Percentiles rank a stretch among this genome's conserved stretches.
These are phyloP conservation scores for Paralagenidium karlingii DNA, from an alignment of 352 stramenopile genomes.

Conservation along the genomic window DNA sequence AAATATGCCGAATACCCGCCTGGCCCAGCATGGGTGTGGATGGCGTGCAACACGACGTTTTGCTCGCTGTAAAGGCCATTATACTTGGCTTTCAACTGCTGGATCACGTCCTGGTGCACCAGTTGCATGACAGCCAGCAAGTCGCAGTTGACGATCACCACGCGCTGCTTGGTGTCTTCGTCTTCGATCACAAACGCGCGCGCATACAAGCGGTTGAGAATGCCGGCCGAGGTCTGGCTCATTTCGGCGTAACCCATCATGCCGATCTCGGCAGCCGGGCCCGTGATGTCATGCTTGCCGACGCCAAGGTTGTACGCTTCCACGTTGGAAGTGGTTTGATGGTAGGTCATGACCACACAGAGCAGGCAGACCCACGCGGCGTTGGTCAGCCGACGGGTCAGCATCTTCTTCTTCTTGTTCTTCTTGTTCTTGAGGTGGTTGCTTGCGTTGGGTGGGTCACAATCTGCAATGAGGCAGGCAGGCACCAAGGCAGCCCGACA, in stretches of 20 bases:
- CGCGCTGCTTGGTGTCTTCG: constrained; percentile 11
- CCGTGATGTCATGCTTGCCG: constrained; percentile 50
- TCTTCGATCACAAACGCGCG: constrained; percentile 51
- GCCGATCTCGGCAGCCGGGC: constrained; percentile 32
- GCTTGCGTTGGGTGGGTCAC: too few relatives aligned
- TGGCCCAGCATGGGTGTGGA: constrained; percentile 72
- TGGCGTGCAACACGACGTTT: constrained; percentile 66
- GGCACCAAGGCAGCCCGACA: too few relatives aligned
- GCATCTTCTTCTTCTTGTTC: too few relatives aligned
- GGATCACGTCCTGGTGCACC: constrained; percentile 35
- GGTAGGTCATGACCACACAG: too few relatives aligned
- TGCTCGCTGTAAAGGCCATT: constrained; percentile 28
- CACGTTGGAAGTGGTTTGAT: too few relatives aligned
- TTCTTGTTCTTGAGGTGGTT: too few relatives aligned
- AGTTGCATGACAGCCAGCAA: constrained; percentile 30
- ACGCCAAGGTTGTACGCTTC: constrained; percentile 36
- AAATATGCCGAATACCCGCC: constrained; percentile 65
- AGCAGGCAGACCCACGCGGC: too few relatives aligned
- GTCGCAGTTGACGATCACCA: constrained; percentile 40
- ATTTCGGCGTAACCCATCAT: constrained; percentile 55
- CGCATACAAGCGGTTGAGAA: constrained; percentile 51
- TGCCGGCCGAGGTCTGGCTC: constrained; percentile 23
- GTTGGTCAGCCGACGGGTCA: too few relatives aligned
- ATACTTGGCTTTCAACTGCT: constrained; percentile 22
- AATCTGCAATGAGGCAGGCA: too few relatives aligned